Conservation (phyloP, 768 basidiomycete species). For the Lentinula boryana region DNA sequence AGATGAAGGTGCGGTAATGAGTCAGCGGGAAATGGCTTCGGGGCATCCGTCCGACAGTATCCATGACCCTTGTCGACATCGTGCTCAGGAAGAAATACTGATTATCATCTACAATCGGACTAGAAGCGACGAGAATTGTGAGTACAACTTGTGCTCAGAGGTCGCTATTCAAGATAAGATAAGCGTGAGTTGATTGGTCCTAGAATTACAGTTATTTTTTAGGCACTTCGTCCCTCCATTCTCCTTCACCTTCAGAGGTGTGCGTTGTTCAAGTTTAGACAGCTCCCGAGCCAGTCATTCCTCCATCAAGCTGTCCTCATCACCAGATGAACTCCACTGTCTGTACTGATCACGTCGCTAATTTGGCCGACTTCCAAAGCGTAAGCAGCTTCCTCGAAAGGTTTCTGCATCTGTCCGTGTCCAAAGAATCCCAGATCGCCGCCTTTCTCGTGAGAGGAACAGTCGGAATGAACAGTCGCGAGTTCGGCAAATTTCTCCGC, state of each 20-base stretch:
- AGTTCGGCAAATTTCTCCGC: constrained; percentile 67
- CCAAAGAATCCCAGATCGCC: constrained; percentile 91
- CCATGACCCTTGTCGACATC: too few relatives aligned
- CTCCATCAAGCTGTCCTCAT: constrained; percentile 67
- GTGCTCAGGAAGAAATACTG: too few relatives aligned
- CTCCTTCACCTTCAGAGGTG: neutral
- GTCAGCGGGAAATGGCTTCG: too few relatives aligned
- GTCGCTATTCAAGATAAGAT: too few relatives aligned
- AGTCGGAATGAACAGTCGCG: constrained; percentile 78
- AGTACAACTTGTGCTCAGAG: too few relatives aligned
- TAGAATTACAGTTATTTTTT: neutral
- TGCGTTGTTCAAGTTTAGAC: neutral
- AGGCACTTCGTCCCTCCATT: neutral
- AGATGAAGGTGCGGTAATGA: too few relatives aligned
- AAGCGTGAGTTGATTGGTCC: neutral
- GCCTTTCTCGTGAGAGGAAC: constrained; percentile 72
- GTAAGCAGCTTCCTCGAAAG: constrained; percentile 89
- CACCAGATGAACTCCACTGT: constrained; percentile 94
- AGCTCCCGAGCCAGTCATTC: neutral
- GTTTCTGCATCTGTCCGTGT: constrained; percentile 91
- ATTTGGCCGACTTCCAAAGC: constrained; percentile 67
- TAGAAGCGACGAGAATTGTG: too few relatives aligned
- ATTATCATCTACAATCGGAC: too few relatives aligned
- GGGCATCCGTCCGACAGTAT: too few relatives aligned
- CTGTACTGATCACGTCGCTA: constrained; percentile 79